Conservation (phyloP, 257 asterid species). For the Paraleonurus japonicus region DNA sequence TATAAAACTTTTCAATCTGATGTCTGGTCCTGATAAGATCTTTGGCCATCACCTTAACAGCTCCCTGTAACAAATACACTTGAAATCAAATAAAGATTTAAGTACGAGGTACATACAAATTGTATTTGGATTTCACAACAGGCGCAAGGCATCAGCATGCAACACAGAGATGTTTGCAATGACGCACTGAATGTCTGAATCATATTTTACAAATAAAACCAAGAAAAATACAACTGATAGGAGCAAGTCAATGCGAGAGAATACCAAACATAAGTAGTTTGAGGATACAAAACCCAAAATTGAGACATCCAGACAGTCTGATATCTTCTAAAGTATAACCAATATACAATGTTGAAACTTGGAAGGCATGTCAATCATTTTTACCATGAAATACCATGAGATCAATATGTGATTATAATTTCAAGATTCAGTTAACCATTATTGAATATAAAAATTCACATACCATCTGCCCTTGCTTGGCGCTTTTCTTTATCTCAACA, state of each 20-base stretch:
- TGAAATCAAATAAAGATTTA: conserved; percentile 27
- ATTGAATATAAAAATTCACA: not conserved
- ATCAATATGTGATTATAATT: not conserved
- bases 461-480: conserved; percentile 99
- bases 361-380: not conserved
- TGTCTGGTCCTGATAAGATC: conserved; percentile 98
- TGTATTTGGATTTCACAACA: not conserved
- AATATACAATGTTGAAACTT: not conserved
- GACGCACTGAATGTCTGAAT: not conserved
- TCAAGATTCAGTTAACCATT: not conserved
- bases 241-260: conserved; percentile 9
- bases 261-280: not conserved
- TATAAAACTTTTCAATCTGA: conserved; percentile 91
- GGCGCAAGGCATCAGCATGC: conserved; percentile 11
- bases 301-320: not conserved
- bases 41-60: conserved; percentile 98
- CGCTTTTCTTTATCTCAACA: conserved; percentile 89
- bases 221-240: not conserved
- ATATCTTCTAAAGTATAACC: not conserved
- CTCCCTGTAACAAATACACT: conserved; percentile 65
- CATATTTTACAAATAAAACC: not conserved
- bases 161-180: not conserved
- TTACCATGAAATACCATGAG: not conserved
- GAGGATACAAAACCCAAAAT: not conserved
- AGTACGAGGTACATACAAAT: conserved; percentile 11